phyloP scores from a whole-genome alignment of 768 basidiomycete genomes.

The Amanita pseudoporphyria region DNA sequence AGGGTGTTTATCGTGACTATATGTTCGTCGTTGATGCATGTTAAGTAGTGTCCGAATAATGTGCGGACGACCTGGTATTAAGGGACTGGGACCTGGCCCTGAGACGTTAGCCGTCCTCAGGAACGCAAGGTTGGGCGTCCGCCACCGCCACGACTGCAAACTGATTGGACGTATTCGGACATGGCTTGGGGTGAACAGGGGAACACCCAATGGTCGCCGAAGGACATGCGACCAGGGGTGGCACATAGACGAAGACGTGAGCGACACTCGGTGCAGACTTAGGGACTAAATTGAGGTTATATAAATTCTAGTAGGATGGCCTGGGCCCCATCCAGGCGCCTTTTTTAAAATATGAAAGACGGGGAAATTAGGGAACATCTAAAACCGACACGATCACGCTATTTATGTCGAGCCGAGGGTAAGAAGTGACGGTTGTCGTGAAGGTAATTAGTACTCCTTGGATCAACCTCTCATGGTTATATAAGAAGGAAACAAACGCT shows the following conservation, averaged over 20 bases:
- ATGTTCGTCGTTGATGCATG: conserved; percentile 17
- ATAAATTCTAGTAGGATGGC: no score
- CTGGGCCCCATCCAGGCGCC: no score
- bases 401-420: no score
- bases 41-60: neutral
- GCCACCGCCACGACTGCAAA: neutral
- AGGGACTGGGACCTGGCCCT: neutral
- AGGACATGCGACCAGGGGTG: neutral
- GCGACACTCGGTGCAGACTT: neutral
- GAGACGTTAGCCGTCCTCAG: conserved; percentile 1
- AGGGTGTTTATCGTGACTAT: conserved; percentile 12
- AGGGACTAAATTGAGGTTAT: neutral
- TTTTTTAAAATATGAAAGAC: no score
- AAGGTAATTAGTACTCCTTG: no score
- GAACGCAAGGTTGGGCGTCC: neutral
- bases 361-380: no score
- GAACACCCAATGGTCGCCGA: neutral
- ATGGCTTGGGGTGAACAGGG: no score
- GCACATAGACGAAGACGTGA: no score
- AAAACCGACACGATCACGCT: no score
- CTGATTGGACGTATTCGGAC: neutral
- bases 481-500: no score
- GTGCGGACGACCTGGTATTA: neutral
- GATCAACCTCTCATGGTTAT: no score
- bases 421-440: no score